These are phyloP conservation scores for Rhypophila decipiens DNA, from an alignment of 495 filamentous ascomycete species.

Conservation along the genomic window DNA sequence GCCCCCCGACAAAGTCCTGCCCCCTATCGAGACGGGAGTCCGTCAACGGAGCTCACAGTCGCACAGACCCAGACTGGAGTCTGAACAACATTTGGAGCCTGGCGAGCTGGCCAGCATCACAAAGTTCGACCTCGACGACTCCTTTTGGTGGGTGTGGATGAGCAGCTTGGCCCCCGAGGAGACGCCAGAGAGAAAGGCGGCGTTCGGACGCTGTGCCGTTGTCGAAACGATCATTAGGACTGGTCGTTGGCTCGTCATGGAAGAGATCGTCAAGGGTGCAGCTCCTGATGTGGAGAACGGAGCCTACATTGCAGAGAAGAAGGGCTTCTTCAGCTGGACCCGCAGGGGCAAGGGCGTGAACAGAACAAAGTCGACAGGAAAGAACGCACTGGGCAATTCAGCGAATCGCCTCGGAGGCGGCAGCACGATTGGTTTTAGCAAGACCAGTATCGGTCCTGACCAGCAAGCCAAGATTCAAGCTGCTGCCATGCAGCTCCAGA, in stretches of 20 bases:
- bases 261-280: constrained; percentile 94
- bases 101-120: constrained; percentile 91
- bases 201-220: constrained; percentile 89
- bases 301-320: constrained; percentile 90
- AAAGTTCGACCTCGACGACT: constrained; percentile 81
- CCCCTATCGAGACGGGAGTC: constrained; percentile 65
- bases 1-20: constrained; percentile 84
- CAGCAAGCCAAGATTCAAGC: constrained; percentile 89
- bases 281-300: constrained; percentile 77
- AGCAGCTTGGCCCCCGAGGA: constrained; percentile 91
- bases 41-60: constrained; percentile 84
- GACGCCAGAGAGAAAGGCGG: constrained; percentile 72
- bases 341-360: constrained; percentile 59
- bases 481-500: constrained; percentile 73
- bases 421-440: constrained; percentile 58
- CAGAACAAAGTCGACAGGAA: constrained; percentile 61
- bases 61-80: constrained; percentile 62
- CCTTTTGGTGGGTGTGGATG: constrained; percentile 99
- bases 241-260: constrained; percentile 86
- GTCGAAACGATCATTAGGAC: constrained; percentile 78
- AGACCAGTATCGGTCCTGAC: constrained; percentile 83
- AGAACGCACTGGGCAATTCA: constrained; percentile 32
- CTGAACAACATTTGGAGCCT: constrained; percentile 66
- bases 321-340: constrained; percentile 79
- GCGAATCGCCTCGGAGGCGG: constrained; percentile 22